These are phyloP conservation scores for Musa beccarii DNA, from an alignment of 176 grass and related monocot genomes.

Conservation along the genomic window DNA sequence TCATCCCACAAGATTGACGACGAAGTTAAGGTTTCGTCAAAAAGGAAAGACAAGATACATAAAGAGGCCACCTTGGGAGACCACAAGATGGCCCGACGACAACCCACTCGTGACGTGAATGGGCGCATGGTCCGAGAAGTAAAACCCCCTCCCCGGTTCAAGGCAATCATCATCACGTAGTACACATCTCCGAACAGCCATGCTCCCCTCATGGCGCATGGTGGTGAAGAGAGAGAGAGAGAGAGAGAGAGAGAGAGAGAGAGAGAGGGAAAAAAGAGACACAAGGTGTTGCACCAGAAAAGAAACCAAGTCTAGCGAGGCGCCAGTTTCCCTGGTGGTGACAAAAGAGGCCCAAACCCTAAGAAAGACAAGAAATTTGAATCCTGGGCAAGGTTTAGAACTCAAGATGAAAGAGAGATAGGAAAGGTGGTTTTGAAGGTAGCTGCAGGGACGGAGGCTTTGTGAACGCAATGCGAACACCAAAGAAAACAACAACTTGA, in stretches of 20 bases:
- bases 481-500: background rate
- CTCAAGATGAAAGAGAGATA: background rate
- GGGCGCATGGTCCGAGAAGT: background rate
- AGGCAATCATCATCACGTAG: constrained; percentile 6
- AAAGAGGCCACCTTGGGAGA: background rate
- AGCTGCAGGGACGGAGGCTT: too few species aligned
- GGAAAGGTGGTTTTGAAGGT: background rate
- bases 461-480: background rate
- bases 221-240: background rate
- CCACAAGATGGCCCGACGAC: background rate
- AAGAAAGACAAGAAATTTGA: background rate
- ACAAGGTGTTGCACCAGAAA: background rate
- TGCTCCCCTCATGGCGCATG: too few species aligned
- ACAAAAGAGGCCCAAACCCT: constrained; percentile 3
- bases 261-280: background rate
- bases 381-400: background rate
- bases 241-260: too few species aligned
- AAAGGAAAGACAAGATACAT: background rate
- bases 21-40: constrained; percentile 1
- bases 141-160: background rate
- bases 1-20: background rate
- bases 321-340: constrained; percentile 1
- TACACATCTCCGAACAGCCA: background rate
- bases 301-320: background rate
- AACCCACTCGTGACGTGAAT: background rate